Percentiles rank a stretch among this genome's conserved stretches.
phyloP scores from a whole-genome alignment of 2,329 filamentous ascomycete genomes.

The Sporothrix brasiliensis region DNA sequence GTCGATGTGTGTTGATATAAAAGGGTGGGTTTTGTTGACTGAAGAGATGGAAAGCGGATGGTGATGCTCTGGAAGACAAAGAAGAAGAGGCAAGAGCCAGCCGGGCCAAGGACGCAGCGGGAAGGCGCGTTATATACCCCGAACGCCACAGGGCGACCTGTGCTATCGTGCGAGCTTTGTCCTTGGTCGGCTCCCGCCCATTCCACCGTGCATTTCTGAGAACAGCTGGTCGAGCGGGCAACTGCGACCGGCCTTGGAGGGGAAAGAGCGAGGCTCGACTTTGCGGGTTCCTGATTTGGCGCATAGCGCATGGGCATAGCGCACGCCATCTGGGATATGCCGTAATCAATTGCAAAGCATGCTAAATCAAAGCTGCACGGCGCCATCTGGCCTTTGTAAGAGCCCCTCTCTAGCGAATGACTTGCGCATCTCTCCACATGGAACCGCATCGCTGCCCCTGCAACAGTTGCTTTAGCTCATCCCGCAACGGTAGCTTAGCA shows the following conservation, averaged over 20 bases:
- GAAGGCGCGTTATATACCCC: neutral
- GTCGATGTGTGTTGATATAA: conserved; percentile 38
- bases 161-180: neutral
- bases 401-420: neutral
- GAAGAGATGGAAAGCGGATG: neutral
- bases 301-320: conserved; percentile 9
- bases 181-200: conserved; percentile 4
- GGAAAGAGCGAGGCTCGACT: conserved; percentile 6
- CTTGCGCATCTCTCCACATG: too few species aligned
- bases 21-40: conserved; percentile 17
- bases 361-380: conserved; percentile 5
- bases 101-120: conserved; percentile 5
- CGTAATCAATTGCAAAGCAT: conserved; percentile 33
- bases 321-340: conserved; percentile 29
- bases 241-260: conserved; percentile 11
- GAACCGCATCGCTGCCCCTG: too few species aligned
- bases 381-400: conserved; percentile 15
- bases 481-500: too few species aligned
- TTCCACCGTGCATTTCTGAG: conserved; percentile 1
- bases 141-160: too few species aligned
- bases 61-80: conserved; percentile 3
- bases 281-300: neutral
- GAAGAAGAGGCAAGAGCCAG: neutral
- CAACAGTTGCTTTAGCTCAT: too few species aligned
- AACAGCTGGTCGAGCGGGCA: conserved; percentile 24